phyloP scores from a whole-genome alignment of 2,329 filamentous ascomycete genomes.

The Arthrobotrys conoides region DNA sequence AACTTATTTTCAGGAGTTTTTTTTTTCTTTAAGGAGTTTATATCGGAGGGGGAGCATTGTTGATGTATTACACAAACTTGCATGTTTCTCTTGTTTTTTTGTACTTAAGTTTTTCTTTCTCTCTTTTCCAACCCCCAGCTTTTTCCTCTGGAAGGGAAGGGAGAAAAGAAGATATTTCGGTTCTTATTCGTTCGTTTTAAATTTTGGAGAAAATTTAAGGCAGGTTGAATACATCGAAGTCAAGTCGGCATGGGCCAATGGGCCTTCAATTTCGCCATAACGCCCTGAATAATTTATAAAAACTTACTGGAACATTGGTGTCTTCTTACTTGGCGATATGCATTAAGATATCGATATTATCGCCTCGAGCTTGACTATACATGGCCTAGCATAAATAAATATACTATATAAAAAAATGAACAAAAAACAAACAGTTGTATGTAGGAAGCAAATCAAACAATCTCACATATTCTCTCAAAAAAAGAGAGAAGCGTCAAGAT shows the following conservation, averaged over 20 bases:
- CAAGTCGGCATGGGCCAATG: too few relatives aligned
- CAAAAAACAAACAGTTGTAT: neutral
- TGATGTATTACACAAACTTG: conserved; percentile 6
- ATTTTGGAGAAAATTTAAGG: too few relatives aligned
- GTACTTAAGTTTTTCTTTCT: neutral
- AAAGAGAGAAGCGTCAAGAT: conserved; percentile 26
- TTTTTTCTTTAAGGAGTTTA: conserved; percentile 6
- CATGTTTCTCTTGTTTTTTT: neutral
- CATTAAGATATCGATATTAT: neutral
- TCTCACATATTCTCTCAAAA: conserved; percentile 34
- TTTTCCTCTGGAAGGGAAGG: conserved; percentile 14
- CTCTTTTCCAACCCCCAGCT: neutral
- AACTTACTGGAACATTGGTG: too few relatives aligned
- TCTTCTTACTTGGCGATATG: neutral
- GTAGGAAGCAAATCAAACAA: conserved; percentile 54
- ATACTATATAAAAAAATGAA: neutral
- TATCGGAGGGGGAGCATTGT: conserved; percentile 17
- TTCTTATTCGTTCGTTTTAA: conserved; percentile 5
- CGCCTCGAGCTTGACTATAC: too few relatives aligned
- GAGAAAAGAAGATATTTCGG: neutral
- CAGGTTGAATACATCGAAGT: neutral
- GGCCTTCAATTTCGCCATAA: neutral
- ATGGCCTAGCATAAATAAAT: too few relatives aligned
- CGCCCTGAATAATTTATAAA: too few relatives aligned
- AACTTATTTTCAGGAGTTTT: conserved; percentile 1